Percentiles rank a stretch among this genome's conserved stretches.
phyloP scores from a whole-genome alignment of 345 rosid genomes.

The Dipteronia dyeriana region DNA sequence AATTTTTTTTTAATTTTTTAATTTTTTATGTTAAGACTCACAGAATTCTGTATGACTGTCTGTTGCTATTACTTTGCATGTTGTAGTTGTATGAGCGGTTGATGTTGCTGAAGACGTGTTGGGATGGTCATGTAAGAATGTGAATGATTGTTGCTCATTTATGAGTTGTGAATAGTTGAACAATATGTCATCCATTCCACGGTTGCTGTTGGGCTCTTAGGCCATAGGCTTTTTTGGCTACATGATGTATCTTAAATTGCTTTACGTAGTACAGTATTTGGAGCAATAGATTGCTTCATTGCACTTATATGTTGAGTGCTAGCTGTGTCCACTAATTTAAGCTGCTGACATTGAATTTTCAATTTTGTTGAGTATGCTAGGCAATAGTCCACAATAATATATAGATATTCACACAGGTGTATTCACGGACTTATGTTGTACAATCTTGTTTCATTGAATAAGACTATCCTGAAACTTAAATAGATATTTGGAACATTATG shows the following conservation, averaged over 20 bases:
- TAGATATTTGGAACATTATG: neutral
- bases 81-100: constrained; percentile 1
- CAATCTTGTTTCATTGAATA: constrained; percentile 1
- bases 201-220: constrained; percentile 1
- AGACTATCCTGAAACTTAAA: neutral
- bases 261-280: neutral
- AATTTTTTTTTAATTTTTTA: no score
- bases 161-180: neutral
- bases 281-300: neutral
- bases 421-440: neutral
- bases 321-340: neutral
- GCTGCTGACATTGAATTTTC: neutral
- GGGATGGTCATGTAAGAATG: neutral
- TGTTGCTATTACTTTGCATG: neutral
- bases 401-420: neutral
- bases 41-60: neutral
- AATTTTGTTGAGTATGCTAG: neutral
- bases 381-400: neutral
- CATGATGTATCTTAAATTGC: neutral
- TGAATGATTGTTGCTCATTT: neutral
- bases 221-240: neutral
- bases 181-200: neutral
- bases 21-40: neutral
- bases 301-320: neutral
- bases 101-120: neutral